Conservation (phyloP, 2,329 filamentous ascomycete genomes). For the Fonsecaea multimorphosa region DNA sequence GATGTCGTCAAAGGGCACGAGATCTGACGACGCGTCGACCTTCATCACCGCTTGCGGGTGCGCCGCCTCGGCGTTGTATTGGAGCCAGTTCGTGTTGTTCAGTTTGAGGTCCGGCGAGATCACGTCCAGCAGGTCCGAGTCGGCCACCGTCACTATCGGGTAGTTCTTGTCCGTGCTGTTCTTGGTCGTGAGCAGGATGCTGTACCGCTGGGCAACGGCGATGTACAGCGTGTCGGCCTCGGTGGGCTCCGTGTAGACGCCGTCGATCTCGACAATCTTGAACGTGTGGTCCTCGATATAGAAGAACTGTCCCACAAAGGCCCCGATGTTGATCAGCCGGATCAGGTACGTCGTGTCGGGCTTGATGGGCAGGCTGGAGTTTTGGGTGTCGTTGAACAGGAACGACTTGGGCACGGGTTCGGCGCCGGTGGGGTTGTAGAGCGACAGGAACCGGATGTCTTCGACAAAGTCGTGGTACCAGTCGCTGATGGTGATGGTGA, state of each 20-base stretch:
- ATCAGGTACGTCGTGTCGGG: slow-evolving; percentile 76
- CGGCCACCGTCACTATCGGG: slow-evolving; percentile 60
- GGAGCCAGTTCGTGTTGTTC: slow-evolving; percentile 68
- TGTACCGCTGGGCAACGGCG: slow-evolving; percentile 66
- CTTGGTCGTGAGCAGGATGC: slow-evolving; percentile 57
- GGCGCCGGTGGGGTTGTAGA: slow-evolving; percentile 62
- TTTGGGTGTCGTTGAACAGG: slow-evolving; percentile 71
- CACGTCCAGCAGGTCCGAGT: slow-evolving; percentile 43
- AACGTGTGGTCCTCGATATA: slow-evolving; percentile 52
- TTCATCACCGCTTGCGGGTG: slow-evolving; percentile 42
- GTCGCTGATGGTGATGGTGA: slow-evolving; percentile 72
- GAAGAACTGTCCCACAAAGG: slow-evolving; percentile 65
- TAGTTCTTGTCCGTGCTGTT: slow-evolving; percentile 66
- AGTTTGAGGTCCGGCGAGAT: slow-evolving; percentile 46
- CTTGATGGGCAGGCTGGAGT: slow-evolving; percentile 63
- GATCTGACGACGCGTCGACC: slow-evolving; percentile 48
- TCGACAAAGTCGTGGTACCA: slow-evolving; percentile 71
- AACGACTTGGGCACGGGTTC: slow-evolving; percentile 71
- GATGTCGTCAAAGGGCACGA: slow-evolving; percentile 76
- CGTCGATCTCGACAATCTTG: slow-evolving; percentile 48
- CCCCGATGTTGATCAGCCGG: slow-evolving; percentile 74
- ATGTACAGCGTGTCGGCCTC: slow-evolving; percentile 68
- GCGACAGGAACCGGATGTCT: slow-evolving; percentile 56
- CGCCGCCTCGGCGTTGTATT: slow-evolving; percentile 57
- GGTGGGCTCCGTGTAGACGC: slow-evolving; percentile 46